Evolutionary conservation across 768 basidiomycete species (phyloP), one percentile per base, ranked within the genome.

Genomic region (Lactarius pseudohatsudake): DNA sequence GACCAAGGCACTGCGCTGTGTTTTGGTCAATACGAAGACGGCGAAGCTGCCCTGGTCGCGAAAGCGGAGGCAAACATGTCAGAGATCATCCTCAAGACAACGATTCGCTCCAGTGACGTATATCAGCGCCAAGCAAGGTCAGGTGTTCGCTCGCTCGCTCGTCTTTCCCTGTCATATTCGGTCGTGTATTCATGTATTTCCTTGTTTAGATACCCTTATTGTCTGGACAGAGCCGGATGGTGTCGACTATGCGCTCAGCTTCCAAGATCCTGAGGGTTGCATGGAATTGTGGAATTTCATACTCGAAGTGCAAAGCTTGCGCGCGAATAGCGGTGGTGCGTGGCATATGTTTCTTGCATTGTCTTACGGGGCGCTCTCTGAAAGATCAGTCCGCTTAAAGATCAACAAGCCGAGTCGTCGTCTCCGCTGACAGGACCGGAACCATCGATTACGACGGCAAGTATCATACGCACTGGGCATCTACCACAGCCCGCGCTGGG

Each of bases 211-310:
- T 74, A 99, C 97, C 15, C 84, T 99, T 57, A 98, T 99, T 72
- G 96, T 98, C 22, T 99, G 97, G 97, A 98, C 96, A 4, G 96
- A 98, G 75, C 91, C 93, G 1, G 90, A 92, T 69, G 92, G 93
- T 34, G 87, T 91, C 43, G 97, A 99, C 77, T 96, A 97, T 74
- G 96, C 96, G 2, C 81, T 99, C 61, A 96, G 94, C 72, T 99
- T 99, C 72, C 96, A 98, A 74, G 96, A 98, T 72, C 86, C 92
- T 0, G 92, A 94, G 68, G 97, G 96, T 36, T 99, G 96, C 72
- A 83, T 88, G 38, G 95, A 98, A 79, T 92, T 98, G 58, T 99
- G 97, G 96, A 91, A 90, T 72, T 99, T 98, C 76, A 96, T 99
- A 72, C 79, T 85, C 68, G 93, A 96, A 73, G 93, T 98, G 38